Percentiles rank a stretch among this genome's conserved stretches.
These are phyloP conservation scores for Letharia lupina DNA, from an alignment of 495 filamentous ascomycete species.

Conservation along the genomic window DNA sequence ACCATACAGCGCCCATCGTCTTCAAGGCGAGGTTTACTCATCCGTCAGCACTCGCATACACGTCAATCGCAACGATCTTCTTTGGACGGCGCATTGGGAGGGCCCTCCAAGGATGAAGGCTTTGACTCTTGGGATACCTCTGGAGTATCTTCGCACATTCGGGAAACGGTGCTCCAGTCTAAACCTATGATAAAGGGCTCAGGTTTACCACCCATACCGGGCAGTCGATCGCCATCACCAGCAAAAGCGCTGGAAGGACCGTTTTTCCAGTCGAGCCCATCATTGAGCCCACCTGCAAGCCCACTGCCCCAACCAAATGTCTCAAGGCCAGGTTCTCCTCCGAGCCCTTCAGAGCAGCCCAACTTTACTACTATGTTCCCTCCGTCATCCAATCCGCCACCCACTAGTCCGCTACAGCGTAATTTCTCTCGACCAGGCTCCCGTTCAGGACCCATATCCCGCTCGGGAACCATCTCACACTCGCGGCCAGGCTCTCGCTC, in stretches of 20 bases:
- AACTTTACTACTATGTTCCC: constrained; percentile 19
- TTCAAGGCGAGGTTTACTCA: constrained; percentile 36
- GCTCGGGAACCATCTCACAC: constrained; percentile 2
- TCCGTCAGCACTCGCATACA: constrained; percentile 29
- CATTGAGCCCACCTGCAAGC: constrained; percentile 23
- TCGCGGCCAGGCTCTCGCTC: neutral
- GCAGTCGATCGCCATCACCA: constrained; percentile 26
- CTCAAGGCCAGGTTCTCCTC: constrained; percentile 18
- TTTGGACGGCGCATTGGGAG: constrained; percentile 24
- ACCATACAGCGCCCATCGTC: constrained; percentile 42
- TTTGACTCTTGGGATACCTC: constrained; percentile 67
- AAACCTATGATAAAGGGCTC: constrained; percentile 20
- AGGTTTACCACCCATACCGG: constrained; percentile 25
- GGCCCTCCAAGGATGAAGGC: constrained; percentile 40
- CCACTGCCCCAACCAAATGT: constrained; percentile 25
- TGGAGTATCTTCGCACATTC: constrained; percentile 48
- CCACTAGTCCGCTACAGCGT: constrained; percentile 11
- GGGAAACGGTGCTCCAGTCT: constrained; percentile 41
- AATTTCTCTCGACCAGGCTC: constrained; percentile 20
- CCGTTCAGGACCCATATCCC: constrained; percentile 7
- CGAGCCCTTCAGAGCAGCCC: constrained; percentile 13
- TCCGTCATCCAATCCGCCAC: constrained; percentile 9
- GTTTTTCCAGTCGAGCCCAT: constrained; percentile 23
- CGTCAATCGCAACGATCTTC: constrained; percentile 23
- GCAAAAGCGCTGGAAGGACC: constrained; percentile 28